phyloP scores from a whole-genome alignment of 805 yeast genomes.

The Candida loeiensis region DNA sequence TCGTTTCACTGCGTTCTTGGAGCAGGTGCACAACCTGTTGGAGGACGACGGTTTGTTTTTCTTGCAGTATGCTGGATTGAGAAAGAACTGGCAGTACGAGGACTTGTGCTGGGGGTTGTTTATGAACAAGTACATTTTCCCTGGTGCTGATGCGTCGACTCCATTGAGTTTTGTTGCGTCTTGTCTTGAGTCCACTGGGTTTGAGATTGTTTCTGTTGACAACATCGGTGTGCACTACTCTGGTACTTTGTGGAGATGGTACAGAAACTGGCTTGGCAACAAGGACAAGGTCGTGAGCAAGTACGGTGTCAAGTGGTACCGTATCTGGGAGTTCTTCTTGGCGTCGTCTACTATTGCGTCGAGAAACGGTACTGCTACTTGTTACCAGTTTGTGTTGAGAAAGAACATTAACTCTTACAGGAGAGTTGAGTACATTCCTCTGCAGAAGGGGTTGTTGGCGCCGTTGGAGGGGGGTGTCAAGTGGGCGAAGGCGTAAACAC shows the following conservation, averaged over 20 bases:
- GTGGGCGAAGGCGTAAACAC: slow-evolving; percentile 43
- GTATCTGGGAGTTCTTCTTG: slow-evolving; percentile 90
- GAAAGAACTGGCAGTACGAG: slow-evolving; percentile 93
- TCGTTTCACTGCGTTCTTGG: slow-evolving; percentile 69
- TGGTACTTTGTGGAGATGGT: slow-evolving; percentile 91
- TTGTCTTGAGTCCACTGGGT: slow-evolving; percentile 76
- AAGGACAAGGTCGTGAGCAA: slow-evolving; percentile 69
- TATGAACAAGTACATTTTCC: slow-evolving; percentile 95
- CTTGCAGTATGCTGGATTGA: slow-evolving; percentile 84
- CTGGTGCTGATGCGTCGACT: slow-evolving; percentile 96
- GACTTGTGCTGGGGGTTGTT: slow-evolving; percentile 92
- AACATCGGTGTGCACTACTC: slow-evolving; percentile 92
- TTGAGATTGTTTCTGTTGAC: slow-evolving; percentile 79
- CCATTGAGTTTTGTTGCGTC: slow-evolving; percentile 82
- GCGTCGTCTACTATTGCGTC: slow-evolving; percentile 79
- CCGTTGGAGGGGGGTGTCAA: slow-evolving; percentile 53
- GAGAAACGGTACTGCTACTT: slow-evolving; percentile 91
- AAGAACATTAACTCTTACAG: slow-evolving; percentile 84
- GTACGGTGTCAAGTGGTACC: slow-evolving; percentile 86
- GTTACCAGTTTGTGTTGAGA: slow-evolving; percentile 87
- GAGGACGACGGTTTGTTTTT: slow-evolving; percentile 89
- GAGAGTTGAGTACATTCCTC: slow-evolving; percentile 76
- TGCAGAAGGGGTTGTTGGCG: slow-evolving; percentile 67
- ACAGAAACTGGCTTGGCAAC: slow-evolving; percentile 88
- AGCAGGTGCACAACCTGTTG: slow-evolving; percentile 79